Evolutionary conservation across 345 rosid genomes (phyloP).

Genomic region (Arabidopsis arenosa): DNA sequence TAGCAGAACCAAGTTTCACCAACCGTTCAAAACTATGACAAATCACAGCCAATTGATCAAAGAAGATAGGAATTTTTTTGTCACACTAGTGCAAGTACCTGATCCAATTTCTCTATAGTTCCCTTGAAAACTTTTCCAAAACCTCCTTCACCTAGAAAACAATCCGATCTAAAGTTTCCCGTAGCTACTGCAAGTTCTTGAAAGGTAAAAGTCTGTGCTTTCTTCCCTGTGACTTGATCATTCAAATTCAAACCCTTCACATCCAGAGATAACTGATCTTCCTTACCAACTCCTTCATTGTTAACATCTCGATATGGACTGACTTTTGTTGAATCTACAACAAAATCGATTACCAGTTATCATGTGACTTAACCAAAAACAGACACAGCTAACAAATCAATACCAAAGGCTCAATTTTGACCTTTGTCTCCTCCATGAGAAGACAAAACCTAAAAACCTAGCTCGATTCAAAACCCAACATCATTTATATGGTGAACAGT

Average conservation of each 20-base stretch:
- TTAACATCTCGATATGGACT: conserved; percentile 50
- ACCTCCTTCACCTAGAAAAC: conserved; percentile 89
- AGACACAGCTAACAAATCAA: conserved; percentile 1
- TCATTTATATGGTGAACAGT: conserved; percentile 14
- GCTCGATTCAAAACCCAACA: conserved; percentile 22
- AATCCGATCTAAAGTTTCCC: conserved; percentile 61
- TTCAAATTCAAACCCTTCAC: conserved; percentile 56
- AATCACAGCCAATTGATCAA: conserved; percentile 11
- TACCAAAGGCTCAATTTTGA: background rate
- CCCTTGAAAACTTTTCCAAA: conserved; percentile 89
- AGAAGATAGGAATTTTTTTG: background rate
- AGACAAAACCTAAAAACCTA: conserved; percentile 34
- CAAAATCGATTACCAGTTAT: background rate
- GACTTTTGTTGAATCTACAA: conserved; percentile 55
- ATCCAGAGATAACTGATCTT: conserved; percentile 57
- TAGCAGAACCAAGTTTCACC: conserved; percentile 33
- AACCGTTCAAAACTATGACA: conserved; percentile 19
- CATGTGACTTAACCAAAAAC: conserved; percentile 27
- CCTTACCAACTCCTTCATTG: conserved; percentile 48
- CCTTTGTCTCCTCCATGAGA: conserved; percentile 31
- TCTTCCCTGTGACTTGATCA: conserved; percentile 55
- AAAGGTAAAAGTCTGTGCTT: conserved; percentile 61
- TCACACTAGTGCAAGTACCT: conserved; percentile 51
- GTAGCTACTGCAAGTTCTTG: conserved; percentile 69
- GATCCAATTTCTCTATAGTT: conserved; percentile 52